phyloP scores from a whole-genome alignment of 2,329 filamentous ascomycete genomes.

The Pseudogymnoascus sp. region DNA sequence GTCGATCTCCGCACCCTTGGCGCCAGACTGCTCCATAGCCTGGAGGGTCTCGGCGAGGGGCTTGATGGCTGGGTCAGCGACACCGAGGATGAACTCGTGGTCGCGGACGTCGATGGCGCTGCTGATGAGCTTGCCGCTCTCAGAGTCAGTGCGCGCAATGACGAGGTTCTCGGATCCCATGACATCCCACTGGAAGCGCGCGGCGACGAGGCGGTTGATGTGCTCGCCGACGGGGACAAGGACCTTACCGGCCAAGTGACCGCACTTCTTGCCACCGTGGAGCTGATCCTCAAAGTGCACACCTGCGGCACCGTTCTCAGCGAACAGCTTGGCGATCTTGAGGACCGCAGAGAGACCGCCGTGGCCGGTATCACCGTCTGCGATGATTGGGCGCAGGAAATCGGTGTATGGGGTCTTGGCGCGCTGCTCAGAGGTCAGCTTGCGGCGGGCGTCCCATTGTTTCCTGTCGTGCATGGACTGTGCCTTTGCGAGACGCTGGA shows the following conservation, averaged over 20 bases:
- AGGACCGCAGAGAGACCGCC: constrained; percentile 87
- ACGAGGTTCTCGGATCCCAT: constrained; percentile 95
- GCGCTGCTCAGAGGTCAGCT: constrained; percentile 67
- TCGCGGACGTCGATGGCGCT: constrained; percentile 90
- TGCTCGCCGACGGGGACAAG: constrained; percentile 90
- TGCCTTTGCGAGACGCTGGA: constrained; percentile 91
- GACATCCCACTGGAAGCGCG: constrained; percentile 95
- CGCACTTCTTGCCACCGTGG: constrained; percentile 97
- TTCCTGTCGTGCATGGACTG: constrained; percentile 96
- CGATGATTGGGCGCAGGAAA: constrained; percentile 89
- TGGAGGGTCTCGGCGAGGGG: constrained; percentile 85
- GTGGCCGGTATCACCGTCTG: constrained; percentile 93
- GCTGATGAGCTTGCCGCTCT: constrained; percentile 83
- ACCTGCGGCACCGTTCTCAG: constrained; percentile 90
- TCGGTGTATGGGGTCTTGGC: constrained; percentile 75
- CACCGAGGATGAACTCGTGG: constrained; percentile 92
- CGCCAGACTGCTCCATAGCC: constrained; percentile 77
- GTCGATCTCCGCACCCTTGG: constrained; percentile 73
- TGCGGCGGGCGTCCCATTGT: constrained; percentile 79
- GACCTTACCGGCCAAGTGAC: constrained; percentile 92
- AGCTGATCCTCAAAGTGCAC: constrained; percentile 98
- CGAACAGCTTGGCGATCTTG: constrained; percentile 95
- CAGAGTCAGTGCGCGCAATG: constrained; percentile 90
- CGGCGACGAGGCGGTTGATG: constrained; percentile 87
- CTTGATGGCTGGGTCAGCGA: constrained; percentile 65